Evolutionary conservation across 1,284 basidiomycete genomes (phyloP).

Genomic region (Anthracocystis setariae): DNA sequence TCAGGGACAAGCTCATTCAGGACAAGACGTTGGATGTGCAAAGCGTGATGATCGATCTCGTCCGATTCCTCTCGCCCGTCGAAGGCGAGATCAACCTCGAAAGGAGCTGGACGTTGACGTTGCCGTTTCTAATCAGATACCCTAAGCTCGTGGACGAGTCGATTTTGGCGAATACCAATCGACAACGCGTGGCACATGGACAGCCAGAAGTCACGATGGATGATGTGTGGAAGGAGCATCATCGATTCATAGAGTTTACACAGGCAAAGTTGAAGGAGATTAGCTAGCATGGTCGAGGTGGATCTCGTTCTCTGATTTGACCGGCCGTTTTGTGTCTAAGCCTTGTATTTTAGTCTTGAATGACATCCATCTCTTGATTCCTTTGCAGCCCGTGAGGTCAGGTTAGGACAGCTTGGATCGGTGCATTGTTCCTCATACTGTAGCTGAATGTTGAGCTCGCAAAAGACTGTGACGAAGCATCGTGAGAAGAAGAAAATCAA

Average conservation of each 20-base stretch:
- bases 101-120: conserved; percentile 39
- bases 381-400: too few relatives aligned
- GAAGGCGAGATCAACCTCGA: conserved; percentile 39
- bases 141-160: conserved; percentile 38
- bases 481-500: not conserved
- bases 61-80: conserved; percentile 17
- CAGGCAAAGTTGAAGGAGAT: conserved; percentile 38
- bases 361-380: too few relatives aligned
- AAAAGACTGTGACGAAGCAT: too few relatives aligned
- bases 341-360: too few relatives aligned
- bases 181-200: conserved; percentile 15
- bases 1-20: conserved; percentile 54
- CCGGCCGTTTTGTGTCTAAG: too few relatives aligned
- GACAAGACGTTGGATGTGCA: conserved; percentile 32
- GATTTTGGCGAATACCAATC: conserved; percentile 33
- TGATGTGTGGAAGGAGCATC: conserved; percentile 43
- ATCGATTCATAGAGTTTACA: conserved; percentile 13
- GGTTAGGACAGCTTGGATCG: too few relatives aligned
- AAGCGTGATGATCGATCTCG: conserved; percentile 28
- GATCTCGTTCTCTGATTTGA: not conserved
- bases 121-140: conserved; percentile 48
- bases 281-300: not conserved
- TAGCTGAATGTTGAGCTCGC: too few relatives aligned
- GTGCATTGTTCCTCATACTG: too few relatives aligned
- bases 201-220: conserved; percentile 32